phyloP scores from a whole-genome alignment of 1,284 basidiomycete genomes.

The Leccinum subatratum region DNA sequence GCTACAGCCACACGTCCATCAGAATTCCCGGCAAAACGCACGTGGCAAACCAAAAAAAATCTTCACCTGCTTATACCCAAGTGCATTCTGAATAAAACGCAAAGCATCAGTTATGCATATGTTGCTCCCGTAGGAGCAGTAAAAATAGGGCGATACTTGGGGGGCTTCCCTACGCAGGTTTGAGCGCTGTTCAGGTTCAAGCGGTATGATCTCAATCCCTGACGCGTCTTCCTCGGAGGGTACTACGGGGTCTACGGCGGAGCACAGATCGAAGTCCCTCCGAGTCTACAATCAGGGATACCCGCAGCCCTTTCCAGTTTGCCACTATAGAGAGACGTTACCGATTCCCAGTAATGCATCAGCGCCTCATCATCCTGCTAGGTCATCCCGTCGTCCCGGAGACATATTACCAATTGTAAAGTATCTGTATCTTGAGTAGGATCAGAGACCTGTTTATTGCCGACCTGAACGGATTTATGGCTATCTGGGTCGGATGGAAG shows the following conservation, averaged over 20 bases:
- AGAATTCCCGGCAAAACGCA: background rate
- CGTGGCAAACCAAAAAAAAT: background rate
- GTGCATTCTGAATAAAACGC: constrained; percentile 49
- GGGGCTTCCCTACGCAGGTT: constrained; percentile 92
- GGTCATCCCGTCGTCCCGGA: constrained; percentile 31
- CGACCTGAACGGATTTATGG: constrained; percentile 9
- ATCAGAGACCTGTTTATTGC: constrained; percentile 11
- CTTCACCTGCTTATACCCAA: constrained; percentile 77
- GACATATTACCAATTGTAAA: constrained; percentile 57
- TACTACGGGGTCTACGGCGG: constrained; percentile 11
- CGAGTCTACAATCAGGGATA: constrained; percentile 52
- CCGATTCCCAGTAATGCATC: constrained; percentile 44
- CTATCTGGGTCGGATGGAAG: constrained; percentile 9
- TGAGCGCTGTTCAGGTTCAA: constrained; percentile 92
- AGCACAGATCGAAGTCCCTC: constrained; percentile 19
- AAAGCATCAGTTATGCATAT: constrained; percentile 46
- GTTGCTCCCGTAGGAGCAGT: constrained; percentile 39
- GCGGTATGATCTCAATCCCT: constrained; percentile 90
- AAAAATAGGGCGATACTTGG: constrained; percentile 54
- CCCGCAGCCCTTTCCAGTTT: constrained; percentile 81
- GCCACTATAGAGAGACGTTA: constrained; percentile 67
- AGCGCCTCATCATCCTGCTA: constrained; percentile 24
- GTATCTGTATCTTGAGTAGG: constrained; percentile 44
- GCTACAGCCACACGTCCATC: constrained; percentile 38
- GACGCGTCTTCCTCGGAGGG: constrained; percentile 29